Base-by-base conservation (phyloP, 768 basidiomycete species). In the Lanmaoa rubissima region DNA sequence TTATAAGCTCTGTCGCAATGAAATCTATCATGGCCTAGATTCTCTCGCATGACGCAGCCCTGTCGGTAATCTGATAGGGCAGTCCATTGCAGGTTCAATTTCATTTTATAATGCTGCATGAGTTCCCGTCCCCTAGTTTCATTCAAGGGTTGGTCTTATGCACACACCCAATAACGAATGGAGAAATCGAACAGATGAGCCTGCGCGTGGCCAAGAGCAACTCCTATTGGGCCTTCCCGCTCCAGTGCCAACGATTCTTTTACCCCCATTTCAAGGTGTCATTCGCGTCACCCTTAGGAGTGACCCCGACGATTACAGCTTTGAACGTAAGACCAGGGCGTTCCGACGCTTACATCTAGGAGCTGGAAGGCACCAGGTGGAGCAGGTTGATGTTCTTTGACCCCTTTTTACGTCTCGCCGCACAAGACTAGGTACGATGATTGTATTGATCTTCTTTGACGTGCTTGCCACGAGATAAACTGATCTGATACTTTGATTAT, bases 1-100 rank as follows among this genome's bases (percentile, higher is more conserved):
- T 90, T 8, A 74, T 82, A n/a, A 92, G 88, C 58, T 78, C 83
- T 10, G 89, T 92, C 6, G 92, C 92, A 45, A 87, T 87, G 82
- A 94, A 94, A 73, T 83, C 77, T 48, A 88, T 93, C 46, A 39
- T 65, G 68, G 51, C 63, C 24, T 70, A 58, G 54, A 39, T 47
- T 13, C n/a, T 17, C 24, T 44, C 43, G 43, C 42, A 24, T 3
- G 43, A 17, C 24, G 24, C 14, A 24, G 42, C 16, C 21, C 16
- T 44, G 43, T 44, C 43, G 26, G 11, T 45, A 28, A 28, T 12
- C 26, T 7, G 44, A 45, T 45, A 45, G 28, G n/a, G 44, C 17
- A 17, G 28, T 45, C 26, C 17, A 17, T 45, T 12, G 16, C 11
- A 47, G 39, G 16, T 26, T 26, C 36, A n/a, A 32, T 39, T 28